Percentiles rank a stretch among this genome's conserved stretches.
Conservation (phyloP, 306 rosid genomes). For the cucumber (Cucumis sativus) region DNA sequence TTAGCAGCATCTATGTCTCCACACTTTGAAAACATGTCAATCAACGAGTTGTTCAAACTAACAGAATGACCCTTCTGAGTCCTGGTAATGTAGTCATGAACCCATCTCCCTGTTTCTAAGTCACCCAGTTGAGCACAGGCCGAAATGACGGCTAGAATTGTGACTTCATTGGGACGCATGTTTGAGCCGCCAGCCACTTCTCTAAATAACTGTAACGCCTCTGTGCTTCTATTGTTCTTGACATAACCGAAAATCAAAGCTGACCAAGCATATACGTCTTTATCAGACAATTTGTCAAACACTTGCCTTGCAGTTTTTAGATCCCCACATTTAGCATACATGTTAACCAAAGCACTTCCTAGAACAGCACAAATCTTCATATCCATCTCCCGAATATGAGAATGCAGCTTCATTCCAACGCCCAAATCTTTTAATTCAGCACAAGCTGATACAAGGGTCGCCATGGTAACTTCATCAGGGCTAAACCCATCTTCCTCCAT, state of each 20-base stretch:
- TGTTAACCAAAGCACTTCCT: slow-evolving; percentile 19
- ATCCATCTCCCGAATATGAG: slow-evolving; percentile 11
- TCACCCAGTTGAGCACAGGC: slow-evolving; percentile 20
- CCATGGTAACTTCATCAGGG: slow-evolving; percentile 10
- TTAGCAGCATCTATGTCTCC: slow-evolving; percentile 13
- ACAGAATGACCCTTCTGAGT: background rate
- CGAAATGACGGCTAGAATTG: slow-evolving; percentile 13
- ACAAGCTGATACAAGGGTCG: slow-evolving; percentile 8
- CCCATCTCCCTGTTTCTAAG: slow-evolving; percentile 13
- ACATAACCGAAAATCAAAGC: slow-evolving; percentile 19
- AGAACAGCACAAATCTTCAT: slow-evolving; percentile 15
- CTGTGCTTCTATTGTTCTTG: slow-evolving; percentile 6
- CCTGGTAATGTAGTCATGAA: slow-evolving; percentile 5
- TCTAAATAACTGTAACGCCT: slow-evolving; percentile 11
- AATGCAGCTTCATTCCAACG: slow-evolving; percentile 15
- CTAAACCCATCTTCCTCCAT: slow-evolving; percentile 12
- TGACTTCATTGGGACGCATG: slow-evolving; percentile 4
- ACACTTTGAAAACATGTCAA: slow-evolving; percentile 18
- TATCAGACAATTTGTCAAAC: slow-evolving; percentile 8
- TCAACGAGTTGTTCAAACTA: slow-evolving; percentile 11
- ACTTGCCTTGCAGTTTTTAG: slow-evolving; percentile 7
- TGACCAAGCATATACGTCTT: slow-evolving; percentile 13
- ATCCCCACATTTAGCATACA: slow-evolving; percentile 19
- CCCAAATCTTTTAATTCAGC: slow-evolving; percentile 3
- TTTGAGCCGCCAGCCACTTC: background rate